Base-by-base conservation (phyloP, 139 green algal species). In the Mychonastes homosphaera region DNA sequence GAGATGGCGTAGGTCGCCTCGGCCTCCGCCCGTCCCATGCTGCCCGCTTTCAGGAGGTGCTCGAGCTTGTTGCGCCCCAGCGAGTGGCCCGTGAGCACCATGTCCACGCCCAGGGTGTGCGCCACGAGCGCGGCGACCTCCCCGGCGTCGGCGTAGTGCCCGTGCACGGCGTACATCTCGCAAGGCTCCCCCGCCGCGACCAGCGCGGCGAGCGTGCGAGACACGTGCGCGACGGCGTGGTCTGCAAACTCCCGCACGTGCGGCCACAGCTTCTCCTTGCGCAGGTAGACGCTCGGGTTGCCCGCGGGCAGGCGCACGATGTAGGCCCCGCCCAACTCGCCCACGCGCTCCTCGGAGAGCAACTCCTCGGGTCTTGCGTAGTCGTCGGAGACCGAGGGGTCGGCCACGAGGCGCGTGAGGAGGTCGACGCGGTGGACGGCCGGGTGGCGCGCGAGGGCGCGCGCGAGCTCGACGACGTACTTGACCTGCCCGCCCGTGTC, bases 401-500 rank as follows among this genome's bases (percentile, higher is more conserved):
- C 78, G 23, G 56, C 36, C 51, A 96, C 85, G 7, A 89, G 77
- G 23, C 90, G 74, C 1, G 90, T 97, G 15, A 97, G 75, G 39
- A 97, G 79, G 65, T 97, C 90, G 6, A 97, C 90, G n/a, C 90
- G 71, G 53, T 85, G 79, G 32, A 97, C 88, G 12, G 76, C 75
- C 2, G 90, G 90, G 75, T 95, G 85, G 54, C 78, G 74, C 9
- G 77, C 78, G 55, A 97, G 71, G 0, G 87, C 84, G 39, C 77
- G 72, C 1, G 90, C 88, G 65, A 97, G 73, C 83, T 97, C 89
- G 19, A 97, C 87, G 34, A 97, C 90, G 63, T 97, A 96, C 75
- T 92, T 92, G n/a, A 92, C 74, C 80, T 93, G 86, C 0, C 89
- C 87, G 19, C 89, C 89, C 8, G 89, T 97, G 75, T 97, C 89